Evolutionary conservation across 345 rosid genomes (phyloP).

Genomic region (Gossypium thurberi): DNA sequence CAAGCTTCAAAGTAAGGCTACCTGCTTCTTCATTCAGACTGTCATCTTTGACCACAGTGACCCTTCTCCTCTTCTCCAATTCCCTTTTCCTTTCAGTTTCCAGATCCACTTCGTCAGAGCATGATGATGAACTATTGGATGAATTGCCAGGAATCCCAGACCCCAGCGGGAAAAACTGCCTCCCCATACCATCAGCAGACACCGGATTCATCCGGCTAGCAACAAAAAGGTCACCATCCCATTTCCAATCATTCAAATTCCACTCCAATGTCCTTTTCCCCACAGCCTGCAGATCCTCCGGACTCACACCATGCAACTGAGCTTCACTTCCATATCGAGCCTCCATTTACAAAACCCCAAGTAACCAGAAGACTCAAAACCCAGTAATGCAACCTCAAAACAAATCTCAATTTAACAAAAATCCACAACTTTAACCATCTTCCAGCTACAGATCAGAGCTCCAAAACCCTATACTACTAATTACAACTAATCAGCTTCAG

Average conservation of each 20-base stretch:
- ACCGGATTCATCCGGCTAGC: conserved; percentile 62
- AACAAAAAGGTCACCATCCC: conserved; percentile 95
- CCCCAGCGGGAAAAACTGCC: conserved; percentile 51
- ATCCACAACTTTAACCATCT: conserved; percentile 10
- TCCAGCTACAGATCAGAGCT: conserved; percentile 37
- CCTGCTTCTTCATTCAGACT: conserved; percentile 35
- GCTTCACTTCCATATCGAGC: conserved; percentile 61
- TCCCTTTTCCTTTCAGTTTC: conserved; percentile 43
- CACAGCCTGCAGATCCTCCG: conserved; percentile 38
- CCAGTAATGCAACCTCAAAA: conserved; percentile 10
- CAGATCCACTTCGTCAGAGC: conserved; percentile 71
- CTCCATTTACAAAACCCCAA: conserved; percentile 50
- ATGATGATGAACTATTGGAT: conserved; percentile 67
- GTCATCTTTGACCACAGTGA: conserved; percentile 50
- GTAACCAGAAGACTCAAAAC: conserved; percentile 20
- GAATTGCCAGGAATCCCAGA: conserved; percentile 50
- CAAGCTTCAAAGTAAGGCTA: conserved; percentile 65
- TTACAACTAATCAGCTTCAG: conserved; percentile 50
- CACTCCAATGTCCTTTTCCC: conserved; percentile 74
- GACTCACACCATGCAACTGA: conserved; percentile 45
- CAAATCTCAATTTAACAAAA: background rate
- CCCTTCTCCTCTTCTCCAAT: conserved; percentile 75
- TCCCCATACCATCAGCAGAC: conserved; percentile 29
- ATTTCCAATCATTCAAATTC: conserved; percentile 94
- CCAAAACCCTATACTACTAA: conserved; percentile 13